Evolutionary conservation across 257 asterid genomes (phyloP).

Genomic region (Capsicum rhomboideum): DNA sequence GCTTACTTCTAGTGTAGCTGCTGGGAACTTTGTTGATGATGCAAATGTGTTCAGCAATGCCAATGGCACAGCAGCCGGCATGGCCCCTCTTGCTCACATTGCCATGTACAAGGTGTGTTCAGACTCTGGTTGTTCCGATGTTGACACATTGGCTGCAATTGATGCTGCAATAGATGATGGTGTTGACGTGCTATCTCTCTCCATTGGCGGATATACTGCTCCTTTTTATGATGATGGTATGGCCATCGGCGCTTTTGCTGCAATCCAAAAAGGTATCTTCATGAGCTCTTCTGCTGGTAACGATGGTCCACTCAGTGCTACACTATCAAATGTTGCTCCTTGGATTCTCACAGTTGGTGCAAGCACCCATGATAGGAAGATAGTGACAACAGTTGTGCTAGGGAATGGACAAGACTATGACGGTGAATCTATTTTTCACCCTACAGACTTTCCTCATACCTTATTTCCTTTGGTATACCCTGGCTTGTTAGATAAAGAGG

Average conservation of each 20-base stretch:
- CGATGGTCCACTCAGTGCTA: conserved; percentile 3
- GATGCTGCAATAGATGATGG: conserved; percentile 29
- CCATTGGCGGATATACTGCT: conserved; percentile 4
- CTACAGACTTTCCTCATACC: not conserved
- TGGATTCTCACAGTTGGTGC: conserved; percentile 41
- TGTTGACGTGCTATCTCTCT: conserved; percentile 25
- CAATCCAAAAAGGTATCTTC: conserved; percentile 16
- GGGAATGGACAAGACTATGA: conserved; percentile 16
- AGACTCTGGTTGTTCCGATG: not conserved
- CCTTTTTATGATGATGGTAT: conserved; percentile 14
- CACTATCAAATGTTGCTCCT: conserved; percentile 26
- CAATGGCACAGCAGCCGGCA: conserved; percentile 23
- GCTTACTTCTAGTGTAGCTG: conserved; percentile 19
- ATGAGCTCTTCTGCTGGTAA: conserved; percentile 27
- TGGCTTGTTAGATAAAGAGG: not conserved
- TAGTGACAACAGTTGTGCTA: conserved; percentile 8
- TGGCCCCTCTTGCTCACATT: conserved; percentile 24
- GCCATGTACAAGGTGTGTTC: conserved; percentile 23
- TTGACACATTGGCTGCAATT: conserved; percentile 25
- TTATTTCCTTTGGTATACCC: conserved; percentile 14
- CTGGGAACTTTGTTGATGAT: conserved; percentile 16
- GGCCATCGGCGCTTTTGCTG: conserved; percentile 21
- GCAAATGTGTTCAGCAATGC: conserved; percentile 15
- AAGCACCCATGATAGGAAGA: conserved; percentile 16
- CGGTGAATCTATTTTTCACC: conserved; percentile 22